Base-by-base conservation (phyloP, 2,329 filamentous ascomycete genomes). In the Monascus ruber region DNA sequence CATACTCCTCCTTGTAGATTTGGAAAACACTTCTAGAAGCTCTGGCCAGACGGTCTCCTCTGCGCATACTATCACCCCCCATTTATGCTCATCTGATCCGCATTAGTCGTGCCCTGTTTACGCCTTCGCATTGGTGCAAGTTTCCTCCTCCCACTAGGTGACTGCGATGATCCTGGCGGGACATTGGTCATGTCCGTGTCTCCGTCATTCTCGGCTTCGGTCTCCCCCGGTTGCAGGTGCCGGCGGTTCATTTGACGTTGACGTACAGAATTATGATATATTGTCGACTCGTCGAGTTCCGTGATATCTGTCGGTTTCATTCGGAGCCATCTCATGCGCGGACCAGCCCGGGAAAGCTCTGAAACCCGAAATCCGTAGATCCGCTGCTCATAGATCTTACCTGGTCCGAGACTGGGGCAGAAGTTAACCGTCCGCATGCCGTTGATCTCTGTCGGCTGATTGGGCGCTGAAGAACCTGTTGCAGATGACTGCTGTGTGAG, bases 291-390 rank as follows among this genome's bases (percentile, higher is more conserved):
- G 56, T 98, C 87, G 36, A 96, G 70, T 52, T 94, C 84, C 33
- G 73, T 79, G 40, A 94, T 72, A 54, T 94, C 78, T 9, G 72
- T 70, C 0, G 91, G 91, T 57, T 87, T 83, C 63, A 83, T 80
- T 49, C 91, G 79, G 52, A 98, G 69, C 91, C 91, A 98, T 59
- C 88, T 87, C 91, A 98, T 98, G 44, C 91, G 76, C 8, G 91
- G 91, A 0, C 91, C 91, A 24, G 85, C 87, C 49, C 84, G 79
- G 33, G 91, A 85, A 42, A 88, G 74, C 63, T 96, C 91, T 11
- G 85, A 89, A 24, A 98, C 91, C 45, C 83, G 78, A 69, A 98
- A 98, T 26, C 91, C 91, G 64, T 96, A 98, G 59, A 98, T 96
- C 50, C 81, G 83, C 42, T 91, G 87, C 58, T 95, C 86, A 65